Evolutionary conservation across 345 rosid species (phyloP).

Genomic region (Erucastrum elatum): DNA sequence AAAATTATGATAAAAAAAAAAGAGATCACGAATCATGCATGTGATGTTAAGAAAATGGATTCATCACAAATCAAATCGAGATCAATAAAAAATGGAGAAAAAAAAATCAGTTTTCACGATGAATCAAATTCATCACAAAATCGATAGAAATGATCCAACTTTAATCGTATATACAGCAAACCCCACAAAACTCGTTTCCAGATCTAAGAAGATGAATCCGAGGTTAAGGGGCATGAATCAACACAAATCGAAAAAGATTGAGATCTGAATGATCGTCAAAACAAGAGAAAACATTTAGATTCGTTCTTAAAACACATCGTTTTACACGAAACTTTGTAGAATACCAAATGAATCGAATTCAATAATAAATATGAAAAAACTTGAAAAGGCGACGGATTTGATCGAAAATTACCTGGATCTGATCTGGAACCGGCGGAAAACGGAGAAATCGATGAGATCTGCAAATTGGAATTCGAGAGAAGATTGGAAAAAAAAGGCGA

Average conservation of each 20-base stretch:
- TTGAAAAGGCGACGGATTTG: neutral
- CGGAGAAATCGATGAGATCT: conserved; percentile 30
- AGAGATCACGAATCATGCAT: neutral
- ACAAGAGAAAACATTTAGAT: neutral
- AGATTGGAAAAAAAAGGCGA: neutral
- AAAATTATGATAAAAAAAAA: neutral
- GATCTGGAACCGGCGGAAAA: conserved; percentile 11
- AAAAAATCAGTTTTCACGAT: neutral
- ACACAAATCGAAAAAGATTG: neutral
- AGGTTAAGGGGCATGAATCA: neutral
- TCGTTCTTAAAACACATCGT: neutral
- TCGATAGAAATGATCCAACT: neutral
- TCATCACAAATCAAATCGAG: neutral
- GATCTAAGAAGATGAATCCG: neutral
- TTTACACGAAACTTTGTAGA: neutral
- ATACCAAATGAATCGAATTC: neutral
- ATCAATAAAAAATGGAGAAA: neutral
- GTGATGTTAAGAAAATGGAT: neutral
- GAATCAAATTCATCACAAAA: neutral
- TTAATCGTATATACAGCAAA: neutral
- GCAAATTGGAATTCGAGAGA: neutral
- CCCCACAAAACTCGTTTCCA: neutral
- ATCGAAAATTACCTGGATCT: conserved; percentile 20
- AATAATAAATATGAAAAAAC: neutral
- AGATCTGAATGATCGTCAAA: neutral